These are phyloP conservation scores for Ajuga chamaepitys DNA, from an alignment of 257 asterid species.

Conservation along the genomic window DNA sequence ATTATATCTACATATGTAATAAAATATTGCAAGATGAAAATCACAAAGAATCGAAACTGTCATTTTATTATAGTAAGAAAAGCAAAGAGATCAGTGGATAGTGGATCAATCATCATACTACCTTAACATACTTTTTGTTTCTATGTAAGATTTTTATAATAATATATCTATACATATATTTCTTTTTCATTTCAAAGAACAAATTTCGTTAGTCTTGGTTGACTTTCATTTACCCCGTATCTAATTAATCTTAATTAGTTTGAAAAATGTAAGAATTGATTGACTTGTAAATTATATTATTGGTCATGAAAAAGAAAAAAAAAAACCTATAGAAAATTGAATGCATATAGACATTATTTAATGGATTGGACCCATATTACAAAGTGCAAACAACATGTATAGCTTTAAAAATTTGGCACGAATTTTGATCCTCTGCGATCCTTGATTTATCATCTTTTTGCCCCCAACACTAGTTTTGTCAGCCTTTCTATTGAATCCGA, in stretches of 20 bases:
- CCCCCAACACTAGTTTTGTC: not conserved
- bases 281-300: too few species aligned
- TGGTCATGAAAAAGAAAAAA: too few species aligned
- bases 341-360: conserved; percentile 9
- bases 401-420: conserved; percentile 11
- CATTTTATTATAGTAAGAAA: not conserved
- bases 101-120: not conserved
- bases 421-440: conserved; percentile 9
- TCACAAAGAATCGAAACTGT: too few species aligned
- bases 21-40: too few species aligned
- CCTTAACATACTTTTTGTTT: not conserved
- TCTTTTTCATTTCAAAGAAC: too few species aligned
- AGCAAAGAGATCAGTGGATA: not conserved
- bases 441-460: conserved; percentile 24
- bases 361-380: conserved; percentile 24
- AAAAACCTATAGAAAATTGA: not conserved
- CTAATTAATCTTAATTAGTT: not conserved
- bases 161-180: too few species aligned
- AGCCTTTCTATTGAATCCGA: conserved; percentile 16
- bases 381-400: not conserved
- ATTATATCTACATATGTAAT: too few species aligned
- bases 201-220: not conserved
- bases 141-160: not conserved
- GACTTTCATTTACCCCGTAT: not conserved
- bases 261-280: not conserved